Base-by-base conservation (phyloP, 495 filamentous ascomycete species). In the Trichoderma reesei region DNA sequence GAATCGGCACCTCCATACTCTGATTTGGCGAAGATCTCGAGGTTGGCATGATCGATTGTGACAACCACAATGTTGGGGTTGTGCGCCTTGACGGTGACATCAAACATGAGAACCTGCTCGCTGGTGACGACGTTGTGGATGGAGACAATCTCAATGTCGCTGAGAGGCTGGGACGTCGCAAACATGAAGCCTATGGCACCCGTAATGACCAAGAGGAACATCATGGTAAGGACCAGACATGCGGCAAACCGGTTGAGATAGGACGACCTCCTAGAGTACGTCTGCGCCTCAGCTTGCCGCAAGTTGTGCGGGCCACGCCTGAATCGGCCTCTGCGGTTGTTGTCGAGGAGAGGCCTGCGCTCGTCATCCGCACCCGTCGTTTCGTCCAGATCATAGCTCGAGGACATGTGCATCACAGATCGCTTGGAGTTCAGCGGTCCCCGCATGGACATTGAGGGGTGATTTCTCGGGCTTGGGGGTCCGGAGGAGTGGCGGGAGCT, bases 51-150 rank as follows among this genome's bases (percentile, higher is more conserved):
- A 67, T 88, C 85, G 61, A 98, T 84, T 9, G 87, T 87, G 34
- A 98, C 86, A 16, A 88, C 85, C 51, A 97, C 87, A 20, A 96
- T 81, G 67, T 98, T 98, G 0, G 92, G 94, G 71, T 98, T 98
- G 65, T 90, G 79, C 1, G 93, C 94, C 65, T 81, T 81, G 42
- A 98, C 89, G n/a, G 88, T 85, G 9, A 98, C 78, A 69, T 98
- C 93, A 66, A 98, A 80, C 87, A 98, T 98, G 20, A 98, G 81
- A 70, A 98, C 95, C 73, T 96, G 90, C 71, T 96, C 88, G 66
- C 90, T 96, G 6, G 92, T 92, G 38, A 98, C 82, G 18, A 98
- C 91, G 68, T 96, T 92, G 67, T 87, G 84, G 66, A 98, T 89
- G 44, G 86, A 86, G 46, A 86, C 73, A 37, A 98, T 80, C 54